Evolutionary conservation across 441 rosid genomes (phyloP).

Genomic region (Arabidopsis hybrid): DNA sequence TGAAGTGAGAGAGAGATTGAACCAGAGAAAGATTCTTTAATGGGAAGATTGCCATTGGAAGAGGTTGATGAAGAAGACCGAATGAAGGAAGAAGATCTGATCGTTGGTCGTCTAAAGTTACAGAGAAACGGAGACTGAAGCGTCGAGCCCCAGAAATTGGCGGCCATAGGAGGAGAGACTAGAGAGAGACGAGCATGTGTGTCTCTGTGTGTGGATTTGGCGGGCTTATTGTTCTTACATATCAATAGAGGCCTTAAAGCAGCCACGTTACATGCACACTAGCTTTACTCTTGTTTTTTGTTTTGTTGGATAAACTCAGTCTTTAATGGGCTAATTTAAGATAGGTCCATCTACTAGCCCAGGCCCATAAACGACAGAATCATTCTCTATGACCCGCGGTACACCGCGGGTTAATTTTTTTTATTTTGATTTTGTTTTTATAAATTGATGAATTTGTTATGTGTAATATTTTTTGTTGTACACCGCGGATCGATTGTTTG

Average conservation of each 20-base stretch:
- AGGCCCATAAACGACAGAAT: background rate
- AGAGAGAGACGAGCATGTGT: constrained; percentile 17
- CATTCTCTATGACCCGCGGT: too few species aligned
- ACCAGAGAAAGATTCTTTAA: constrained; percentile 55
- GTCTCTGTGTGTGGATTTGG: constrained; percentile 39
- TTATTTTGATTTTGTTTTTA: too few species aligned
- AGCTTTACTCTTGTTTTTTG: background rate
- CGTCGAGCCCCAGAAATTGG: constrained; percentile 31
- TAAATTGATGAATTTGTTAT: too few species aligned
- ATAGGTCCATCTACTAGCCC: background rate
- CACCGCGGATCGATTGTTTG: too few species aligned
- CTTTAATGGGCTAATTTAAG: background rate
- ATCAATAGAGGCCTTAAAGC: constrained; percentile 36
- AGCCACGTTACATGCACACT: constrained; percentile 36
- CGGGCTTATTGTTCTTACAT: constrained; percentile 41
- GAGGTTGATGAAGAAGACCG: constrained; percentile 37
- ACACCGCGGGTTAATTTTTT: too few species aligned
- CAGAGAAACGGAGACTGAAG: constrained; percentile 36
- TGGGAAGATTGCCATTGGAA: constrained; percentile 53
- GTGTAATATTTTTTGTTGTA: too few species aligned
- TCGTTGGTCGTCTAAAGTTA: constrained; percentile 30
- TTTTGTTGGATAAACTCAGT: background rate
- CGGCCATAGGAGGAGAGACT: constrained; percentile 33
- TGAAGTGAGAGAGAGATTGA: constrained; percentile 1
- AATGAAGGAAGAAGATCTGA: constrained; percentile 37